Evolutionary conservation across 176 grass and related monocot species (phyloP), one percentile per base, ranked within the genome.

Genomic region (Themeda triandra): DNA sequence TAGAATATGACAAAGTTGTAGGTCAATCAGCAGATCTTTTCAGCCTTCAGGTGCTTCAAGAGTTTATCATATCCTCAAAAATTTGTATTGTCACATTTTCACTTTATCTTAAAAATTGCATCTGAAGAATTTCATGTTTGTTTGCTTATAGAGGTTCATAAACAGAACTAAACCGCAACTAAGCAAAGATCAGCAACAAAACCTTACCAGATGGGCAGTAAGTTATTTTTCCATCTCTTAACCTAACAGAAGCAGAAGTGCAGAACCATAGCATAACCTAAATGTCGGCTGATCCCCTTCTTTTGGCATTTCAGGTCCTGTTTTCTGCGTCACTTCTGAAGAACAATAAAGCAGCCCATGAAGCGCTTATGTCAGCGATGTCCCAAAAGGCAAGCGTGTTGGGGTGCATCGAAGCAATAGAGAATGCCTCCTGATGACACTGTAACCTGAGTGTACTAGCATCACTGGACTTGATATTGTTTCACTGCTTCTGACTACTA

Each of bases 141-240:
- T 51, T 69, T 75, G 24, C 67, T 46, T 80, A 0, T 63, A 98
- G 93, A 95, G 96, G 58, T 95, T 98, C 67, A 48, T 98, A 88
- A 98, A 98, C 71, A 88, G 96, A 71, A 89, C 80, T 70, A 98
- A 90, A 65, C 92, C 92, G 2, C 89, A 76, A 32, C 58, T 95
- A 59, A 90, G 85, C 68, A 95, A 95, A 79, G 91, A 95, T 15
- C 92, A 98, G 77, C 96, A 98, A 73, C 87, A 95, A 59, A 98
- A 95, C 83, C 93, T 98, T 82, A 98, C 96, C 59, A 91, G 96
- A 93, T 98, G 96, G 93, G 96, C 96, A 56, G 96, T 98, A 30
- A 88, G 96, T 93, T 58, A 35, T 31, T 45, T 23, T 8, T 63
- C 28, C 29, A 48, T 53, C 5, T 82, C 54, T 62, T 44, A 13